Percentiles rank a stretch among this genome's conserved stretches.
Evolutionary conservation across 495 filamentous ascomycete genomes (phyloP).

Genomic region (Pseudomonodictys pantanalensis): DNA sequence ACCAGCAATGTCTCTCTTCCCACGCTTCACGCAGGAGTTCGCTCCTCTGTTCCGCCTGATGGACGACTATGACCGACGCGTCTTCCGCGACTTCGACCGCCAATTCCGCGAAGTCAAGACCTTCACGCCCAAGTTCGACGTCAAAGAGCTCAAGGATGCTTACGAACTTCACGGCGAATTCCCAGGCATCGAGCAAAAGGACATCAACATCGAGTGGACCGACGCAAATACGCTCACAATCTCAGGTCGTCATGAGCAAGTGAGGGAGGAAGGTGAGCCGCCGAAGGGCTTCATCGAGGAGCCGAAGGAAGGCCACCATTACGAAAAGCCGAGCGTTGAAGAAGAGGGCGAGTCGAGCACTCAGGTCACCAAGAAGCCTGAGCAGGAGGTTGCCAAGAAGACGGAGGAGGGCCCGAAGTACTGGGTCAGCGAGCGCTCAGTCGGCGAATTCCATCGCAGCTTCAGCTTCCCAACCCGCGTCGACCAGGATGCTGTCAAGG

Average conservation of each 20-base stretch:
- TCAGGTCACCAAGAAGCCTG: slow-evolving; percentile 13
- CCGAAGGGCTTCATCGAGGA: slow-evolving; percentile 46
- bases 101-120: slow-evolving; percentile 39
- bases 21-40: slow-evolving; percentile 56
- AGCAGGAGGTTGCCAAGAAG: slow-evolving; percentile 30
- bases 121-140: slow-evolving; percentile 77
- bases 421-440: slow-evolving; percentile 76
- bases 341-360: slow-evolving; percentile 47
- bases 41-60: slow-evolving; percentile 70
- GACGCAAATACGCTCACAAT: slow-evolving; percentile 74
- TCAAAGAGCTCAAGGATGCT: slow-evolving; percentile 61
- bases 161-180: slow-evolving; percentile 89
- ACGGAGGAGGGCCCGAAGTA: slow-evolving; percentile 54
- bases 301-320: slow-evolving; percentile 13
- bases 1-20: slow-evolving; percentile 63
- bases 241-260: slow-evolving; percentile 61
- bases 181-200: slow-evolving; percentile 73
- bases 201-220: slow-evolving; percentile 80
- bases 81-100: slow-evolving; percentile 30
- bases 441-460: slow-evolving; percentile 74
- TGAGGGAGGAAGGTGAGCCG: slow-evolving; percentile 31
- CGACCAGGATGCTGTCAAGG: slow-evolving; percentile 74
- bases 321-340: slow-evolving; percentile 62
- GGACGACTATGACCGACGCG: slow-evolving; percentile 63
- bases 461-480: slow-evolving; percentile 76